A percentile compares a stretch with the other conserved stretches of the same genome.
Evolutionary conservation across 108 stramenopile species (phyloP).

Genomic region (Epipyxis sp.): DNA sequence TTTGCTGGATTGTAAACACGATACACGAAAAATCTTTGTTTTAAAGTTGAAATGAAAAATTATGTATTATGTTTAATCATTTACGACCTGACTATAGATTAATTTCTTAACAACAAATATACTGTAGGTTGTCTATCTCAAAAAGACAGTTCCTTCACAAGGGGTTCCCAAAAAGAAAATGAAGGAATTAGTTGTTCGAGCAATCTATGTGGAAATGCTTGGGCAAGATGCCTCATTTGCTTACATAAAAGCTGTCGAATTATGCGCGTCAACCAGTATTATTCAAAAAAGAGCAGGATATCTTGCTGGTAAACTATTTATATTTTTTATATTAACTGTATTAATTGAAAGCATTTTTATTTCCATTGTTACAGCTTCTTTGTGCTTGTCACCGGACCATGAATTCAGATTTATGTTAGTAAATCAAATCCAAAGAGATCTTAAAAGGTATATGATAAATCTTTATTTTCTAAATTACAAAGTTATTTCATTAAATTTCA

Average conservation of each 20-base stretch:
- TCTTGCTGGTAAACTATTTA: conserved; percentile 53
- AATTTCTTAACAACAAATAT: not conserved
- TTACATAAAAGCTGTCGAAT: conserved; percentile 92
- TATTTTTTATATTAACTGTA: too few species aligned
- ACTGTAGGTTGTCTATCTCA: conserved; percentile 56
- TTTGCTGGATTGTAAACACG: too few species aligned
- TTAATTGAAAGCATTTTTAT: too few species aligned
- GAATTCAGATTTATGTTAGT: conserved; percentile 99
- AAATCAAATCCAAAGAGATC: conserved; percentile 95
- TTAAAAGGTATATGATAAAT: conserved; percentile 51
- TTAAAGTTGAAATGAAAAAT: too few species aligned
- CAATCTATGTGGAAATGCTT: conserved; percentile 98
- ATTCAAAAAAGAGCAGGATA: conserved; percentile 92
- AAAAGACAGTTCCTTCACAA: conserved; percentile 64
- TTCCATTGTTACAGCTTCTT: conserved; percentile 57
- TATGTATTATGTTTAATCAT: too few species aligned
- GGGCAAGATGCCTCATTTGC: conserved; percentile 97
- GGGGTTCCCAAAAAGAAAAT: conserved; percentile 65
- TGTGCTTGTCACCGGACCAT: conserved; percentile 87
- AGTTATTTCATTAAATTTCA: not conserved
- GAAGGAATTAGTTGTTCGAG: conserved; percentile 92
- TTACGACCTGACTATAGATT: too few species aligned
- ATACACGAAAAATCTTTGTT: too few species aligned
- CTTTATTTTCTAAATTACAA: not conserved
- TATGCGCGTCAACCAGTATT: conserved; percentile 80